Evolutionary conservation across 164 flowering plant genomes (phyloP), one percentile per base, ranked within the genome.

Genomic region (Taxillus chinensis): DNA sequence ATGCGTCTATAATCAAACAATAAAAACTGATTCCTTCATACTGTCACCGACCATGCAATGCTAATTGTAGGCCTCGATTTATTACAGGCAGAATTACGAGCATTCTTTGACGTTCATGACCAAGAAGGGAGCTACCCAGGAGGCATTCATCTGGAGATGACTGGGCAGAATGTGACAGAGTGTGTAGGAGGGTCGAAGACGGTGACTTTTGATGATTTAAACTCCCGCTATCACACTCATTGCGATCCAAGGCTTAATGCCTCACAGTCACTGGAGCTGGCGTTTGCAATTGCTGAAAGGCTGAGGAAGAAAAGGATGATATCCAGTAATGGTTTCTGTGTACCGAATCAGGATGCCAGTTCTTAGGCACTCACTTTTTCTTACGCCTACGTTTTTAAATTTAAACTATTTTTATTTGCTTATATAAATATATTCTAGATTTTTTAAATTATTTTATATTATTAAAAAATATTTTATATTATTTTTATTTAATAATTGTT

Each of bases 191-290:
- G 52, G 9, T 49, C 52, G 13, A 49, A 49, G 14, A 49, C 52
- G 14, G 52, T 49, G 52, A 49, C 52, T 49, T 49, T 49, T 12
- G 52, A 49, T 49, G 52, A 49, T 11, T 12, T 49, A 5, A 49
- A 49, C 52, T 49, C 52, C 52, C 52, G 52, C 6, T 49, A 49
- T 11, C 52, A 49, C 14, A 49, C 52, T 0, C 52, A 49, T n/a
- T 49, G 52, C 14, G 52, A 49, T 5, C 52, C 52, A 12, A 49
- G 52, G 14, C 52, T 49, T n/a, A 49, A 49, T 49, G 52, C 52
- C 10, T 49, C 52, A 49, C 52, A 49, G 14, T 49, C 52, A 11
- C 52, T 49, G 52, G 52, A 49, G 52, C 52, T 49, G 52, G 52
- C 52, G 10, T 49, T 49, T 49, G 52, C 52, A 12, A 49, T 49